Percentiles rank a stretch among this genome's conserved stretches.
Evolutionary conservation across 1,284 basidiomycete genomes (phyloP).

Genomic region (Schizopora paradoxa): DNA sequence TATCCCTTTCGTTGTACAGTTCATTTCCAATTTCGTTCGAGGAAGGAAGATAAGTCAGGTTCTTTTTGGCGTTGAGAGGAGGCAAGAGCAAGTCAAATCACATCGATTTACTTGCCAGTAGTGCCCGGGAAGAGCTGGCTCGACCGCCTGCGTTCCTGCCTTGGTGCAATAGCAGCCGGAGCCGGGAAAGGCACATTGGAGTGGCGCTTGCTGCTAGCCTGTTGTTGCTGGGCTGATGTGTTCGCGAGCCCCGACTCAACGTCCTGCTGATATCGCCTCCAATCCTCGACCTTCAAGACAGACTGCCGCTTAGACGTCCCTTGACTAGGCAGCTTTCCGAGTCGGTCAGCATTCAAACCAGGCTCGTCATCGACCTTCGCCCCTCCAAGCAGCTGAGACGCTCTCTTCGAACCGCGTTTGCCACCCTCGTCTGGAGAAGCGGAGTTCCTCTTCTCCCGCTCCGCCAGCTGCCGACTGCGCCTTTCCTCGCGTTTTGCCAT

Average conservation of each 20-base stretch:
- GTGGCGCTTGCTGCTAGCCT: constrained; percentile 12
- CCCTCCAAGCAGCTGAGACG: constrained; percentile 25
- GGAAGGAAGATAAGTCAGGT: neutral
- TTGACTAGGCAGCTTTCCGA: constrained; percentile 36
- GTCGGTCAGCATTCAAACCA: constrained; percentile 53
- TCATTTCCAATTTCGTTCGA: no score
- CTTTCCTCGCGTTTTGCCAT: constrained; percentile 59
- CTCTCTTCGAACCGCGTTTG: constrained; percentile 25
- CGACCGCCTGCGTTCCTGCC: constrained; percentile 26
- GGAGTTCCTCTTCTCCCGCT: constrained; percentile 39
- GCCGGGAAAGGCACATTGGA: constrained; percentile 36
- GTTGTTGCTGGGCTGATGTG: neutral
- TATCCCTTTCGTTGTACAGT: no score
- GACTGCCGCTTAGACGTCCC: constrained; percentile 56
- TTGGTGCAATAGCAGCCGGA: constrained; percentile 15
- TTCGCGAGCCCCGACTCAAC: constrained; percentile 27
- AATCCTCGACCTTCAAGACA: constrained; percentile 75
- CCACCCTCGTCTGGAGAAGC: constrained; percentile 37
- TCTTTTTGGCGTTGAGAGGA: neutral
- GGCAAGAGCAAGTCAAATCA: neutral
- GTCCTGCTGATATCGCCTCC: constrained; percentile 67
- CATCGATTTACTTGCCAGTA: neutral
- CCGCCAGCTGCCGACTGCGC: constrained; percentile 56
- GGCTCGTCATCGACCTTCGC: constrained; percentile 42
- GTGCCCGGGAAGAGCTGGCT: constrained; percentile 7